phyloP scores from a whole-genome alignment of 352 stramenopile species.

The Plasmopara viticola region DNA sequence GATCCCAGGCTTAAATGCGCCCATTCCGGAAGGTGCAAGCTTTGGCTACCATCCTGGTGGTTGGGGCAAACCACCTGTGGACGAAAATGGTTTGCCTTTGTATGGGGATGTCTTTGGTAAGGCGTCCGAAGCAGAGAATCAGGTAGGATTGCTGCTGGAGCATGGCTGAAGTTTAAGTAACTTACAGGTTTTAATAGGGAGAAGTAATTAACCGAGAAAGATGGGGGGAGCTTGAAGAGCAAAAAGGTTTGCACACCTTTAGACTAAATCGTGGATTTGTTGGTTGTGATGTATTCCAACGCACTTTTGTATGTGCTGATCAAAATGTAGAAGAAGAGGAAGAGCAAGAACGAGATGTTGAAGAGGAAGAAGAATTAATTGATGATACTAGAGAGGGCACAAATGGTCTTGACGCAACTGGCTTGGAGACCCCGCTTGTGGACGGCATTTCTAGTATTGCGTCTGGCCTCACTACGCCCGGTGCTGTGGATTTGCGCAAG shows the following conservation, averaged over 20 bases:
- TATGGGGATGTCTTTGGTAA: conserved; percentile 96
- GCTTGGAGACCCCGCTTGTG: conserved; percentile 46
- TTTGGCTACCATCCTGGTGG: conserved; percentile 96
- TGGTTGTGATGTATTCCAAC: conserved; percentile 1
- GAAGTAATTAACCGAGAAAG: conserved; percentile 54
- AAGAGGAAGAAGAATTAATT: conserved; percentile 48
- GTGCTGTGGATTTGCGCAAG: conserved; percentile 73
- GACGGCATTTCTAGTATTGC: conserved; percentile 64
- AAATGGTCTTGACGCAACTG: conserved; percentile 44
- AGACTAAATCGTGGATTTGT: background rate
- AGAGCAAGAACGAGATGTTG: conserved; percentile 26
- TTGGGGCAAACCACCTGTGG: conserved; percentile 97
- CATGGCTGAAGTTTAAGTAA: background rate
- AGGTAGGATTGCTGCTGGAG: conserved; percentile 13
- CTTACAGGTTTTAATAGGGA: conserved; percentile 16
- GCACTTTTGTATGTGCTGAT: conserved; percentile 1
- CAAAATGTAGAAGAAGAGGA: conserved; percentile 26
- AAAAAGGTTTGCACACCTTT: conserved; percentile 33
- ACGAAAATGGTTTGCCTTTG: conserved; percentile 91
- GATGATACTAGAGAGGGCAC: conserved; percentile 16
- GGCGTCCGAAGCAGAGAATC: conserved; percentile 18
- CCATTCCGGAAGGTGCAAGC: conserved; percentile 89
- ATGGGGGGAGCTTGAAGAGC: conserved; percentile 67
- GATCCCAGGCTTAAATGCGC: conserved; percentile 96
- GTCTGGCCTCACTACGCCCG: conserved; percentile 63